Conservation (phyloP, 1,139 yeast species). For the Candida neerlandica region DNA sequence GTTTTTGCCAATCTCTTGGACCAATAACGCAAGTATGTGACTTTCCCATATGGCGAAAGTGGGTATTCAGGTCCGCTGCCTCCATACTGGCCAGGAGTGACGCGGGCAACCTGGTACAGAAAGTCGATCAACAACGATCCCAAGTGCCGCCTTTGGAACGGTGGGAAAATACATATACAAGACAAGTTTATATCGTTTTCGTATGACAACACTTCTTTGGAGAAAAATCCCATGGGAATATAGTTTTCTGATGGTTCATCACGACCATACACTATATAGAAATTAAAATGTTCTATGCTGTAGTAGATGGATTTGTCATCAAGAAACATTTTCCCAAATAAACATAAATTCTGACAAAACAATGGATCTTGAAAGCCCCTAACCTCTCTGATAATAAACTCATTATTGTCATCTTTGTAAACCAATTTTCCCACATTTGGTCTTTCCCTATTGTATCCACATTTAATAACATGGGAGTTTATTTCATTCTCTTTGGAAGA, state of each 20-base stretch:
- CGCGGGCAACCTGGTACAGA: slow-evolving; percentile 70
- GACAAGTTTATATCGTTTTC: slow-evolving; percentile 81
- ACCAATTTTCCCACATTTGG: slow-evolving; percentile 64
- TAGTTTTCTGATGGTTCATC: slow-evolving; percentile 24
- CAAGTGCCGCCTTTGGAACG: slow-evolving; percentile 76
- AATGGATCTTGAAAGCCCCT: slow-evolving; percentile 64
- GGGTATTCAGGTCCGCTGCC: slow-evolving; percentile 97
- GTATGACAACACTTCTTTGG: slow-evolving; percentile 83
- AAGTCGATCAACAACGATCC: slow-evolving; percentile 84
- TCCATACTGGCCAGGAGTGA: slow-evolving; percentile 46
- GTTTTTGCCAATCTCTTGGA: slow-evolving; percentile 40
- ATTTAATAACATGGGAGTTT: slow-evolving; percentile 45
- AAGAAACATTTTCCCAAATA: slow-evolving; percentile 86
- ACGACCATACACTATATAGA: slow-evolving; percentile 68
- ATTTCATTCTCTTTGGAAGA: slow-evolving; percentile 47
- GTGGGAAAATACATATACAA: slow-evolving; percentile 89
- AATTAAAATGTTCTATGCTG: slow-evolving; percentile 75
- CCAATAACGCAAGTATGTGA: slow-evolving; percentile 82
- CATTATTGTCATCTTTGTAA: slow-evolving; percentile 59
- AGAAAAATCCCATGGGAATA: slow-evolving; percentile 86
- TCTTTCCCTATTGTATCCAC: slow-evolving; percentile 39
- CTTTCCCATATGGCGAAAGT: slow-evolving; percentile 75
- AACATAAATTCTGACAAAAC: slow-evolving; percentile 79
- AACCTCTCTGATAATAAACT: slow-evolving; percentile 57
- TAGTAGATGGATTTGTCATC: slow-evolving; percentile 90